Evolutionary conservation across 1,139 yeast genomes (phyloP), one percentile per base, ranked within the genome.

Genomic region (Kluyveromyces sp.): DNA sequence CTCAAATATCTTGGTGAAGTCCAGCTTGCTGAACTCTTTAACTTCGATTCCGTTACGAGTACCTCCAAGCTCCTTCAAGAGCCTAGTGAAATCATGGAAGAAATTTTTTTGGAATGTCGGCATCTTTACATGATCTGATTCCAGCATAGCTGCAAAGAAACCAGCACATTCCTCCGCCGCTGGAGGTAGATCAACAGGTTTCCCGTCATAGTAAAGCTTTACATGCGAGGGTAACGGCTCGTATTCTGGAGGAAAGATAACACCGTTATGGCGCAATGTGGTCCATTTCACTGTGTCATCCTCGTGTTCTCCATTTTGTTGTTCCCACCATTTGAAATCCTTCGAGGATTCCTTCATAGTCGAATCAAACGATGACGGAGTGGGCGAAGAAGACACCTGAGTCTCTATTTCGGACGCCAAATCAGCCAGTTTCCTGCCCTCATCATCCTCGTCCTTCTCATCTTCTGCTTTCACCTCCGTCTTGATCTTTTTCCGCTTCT

Each of bases 91-190:
- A 64, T 92, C 98, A 22, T 70, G 65, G 56, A 89, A 89, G 66
- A 92, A 92, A 62, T 92, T 92, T 59, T 80, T 76, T 54, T 82
- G 94, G 63, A 92, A 92, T 1, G 78, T 80, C 0, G 94, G 89
- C 59, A 88, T 89, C 51, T 79, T 74, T 12, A 89, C 94, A 64
- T 89, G 96, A 53, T 88, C 96, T 0, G 94, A 76, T 54, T 85
- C 89, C 36, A 89, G 50, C 78, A 89, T 75, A 6, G 96, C 96
- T 15, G 84, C 97, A 63, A 73, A 92, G 60, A 88, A 89, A 0
- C 96, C 96, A 0, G 96, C 97, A 30, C 92, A 96, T 64, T 92
- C 97, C 64, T 92, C 98, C 2, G 96, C 97, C 45, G 74, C 85
- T 1, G 69, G 66, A 0, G 95, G 92, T 48, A 89, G 69, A 22